Percentiles rank a stretch among this genome's conserved stretches.
Evolutionary conservation across 305 asterid genomes (phyloP).

Genomic region (Solanum aculeatissimum): DNA sequence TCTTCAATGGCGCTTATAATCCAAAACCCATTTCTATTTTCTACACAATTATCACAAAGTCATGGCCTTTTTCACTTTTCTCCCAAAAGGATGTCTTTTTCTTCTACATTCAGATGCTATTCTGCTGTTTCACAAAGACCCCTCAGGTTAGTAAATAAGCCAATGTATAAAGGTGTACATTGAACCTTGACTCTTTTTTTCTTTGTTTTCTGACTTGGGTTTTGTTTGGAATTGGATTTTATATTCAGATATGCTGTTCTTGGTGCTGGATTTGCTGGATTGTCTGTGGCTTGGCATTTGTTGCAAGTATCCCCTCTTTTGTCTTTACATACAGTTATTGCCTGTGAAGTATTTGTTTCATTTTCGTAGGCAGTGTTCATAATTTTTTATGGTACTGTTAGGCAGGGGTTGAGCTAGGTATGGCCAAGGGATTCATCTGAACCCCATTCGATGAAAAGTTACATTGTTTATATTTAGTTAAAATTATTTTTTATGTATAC

Average conservation of each 20-base stretch:
- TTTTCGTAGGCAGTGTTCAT: background rate
- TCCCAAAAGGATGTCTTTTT: background rate
- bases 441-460: background rate
- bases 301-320: constrained; percentile 42
- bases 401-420: background rate
- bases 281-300: constrained; percentile 90
- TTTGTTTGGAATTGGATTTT: constrained; percentile 1
- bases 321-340: background rate
- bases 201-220: background rate
- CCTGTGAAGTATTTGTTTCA: background rate
- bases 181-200: background rate
- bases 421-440: background rate
- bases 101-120: constrained; percentile 1
- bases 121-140: constrained; percentile 14
- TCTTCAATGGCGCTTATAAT: background rate
- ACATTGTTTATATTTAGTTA: background rate
- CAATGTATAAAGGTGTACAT: background rate
- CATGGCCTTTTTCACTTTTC: background rate
- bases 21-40: background rate
- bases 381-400: background rate
- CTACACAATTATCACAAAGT: background rate
- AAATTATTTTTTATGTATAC: background rate
- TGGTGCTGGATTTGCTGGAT: constrained; percentile 99
- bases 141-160: constrained; percentile 14
- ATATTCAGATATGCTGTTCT: constrained; percentile 74